phyloP scores from a whole-genome alignment of 2,329 filamentous ascomycete genomes.

The Pseudonectria buxi region DNA sequence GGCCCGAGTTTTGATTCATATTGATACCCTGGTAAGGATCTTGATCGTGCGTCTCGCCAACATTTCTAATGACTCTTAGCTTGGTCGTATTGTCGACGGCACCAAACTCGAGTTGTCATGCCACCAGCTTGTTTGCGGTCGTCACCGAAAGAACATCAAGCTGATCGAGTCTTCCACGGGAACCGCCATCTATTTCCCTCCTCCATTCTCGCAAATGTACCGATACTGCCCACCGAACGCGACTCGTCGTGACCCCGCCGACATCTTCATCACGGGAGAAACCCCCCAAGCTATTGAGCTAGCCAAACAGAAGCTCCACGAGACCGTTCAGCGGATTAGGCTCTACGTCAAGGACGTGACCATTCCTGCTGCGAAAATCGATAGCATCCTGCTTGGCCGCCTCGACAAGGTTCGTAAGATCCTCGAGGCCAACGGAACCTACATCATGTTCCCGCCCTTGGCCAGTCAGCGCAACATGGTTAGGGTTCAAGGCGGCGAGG shows the following conservation, averaged over 20 bases:
- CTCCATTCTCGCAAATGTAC: conserved; percentile 85
- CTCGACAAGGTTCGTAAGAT: conserved; percentile 97
- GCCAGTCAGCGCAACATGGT: conserved; percentile 80
- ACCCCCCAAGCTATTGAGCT: conserved; percentile 74
- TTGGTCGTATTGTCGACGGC: conserved; percentile 67
- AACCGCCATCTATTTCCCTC: conserved; percentile 96
- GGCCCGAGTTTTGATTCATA: conserved; percentile 91
- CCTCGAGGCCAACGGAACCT: conserved; percentile 92
- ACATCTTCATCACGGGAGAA: conserved; percentile 94
- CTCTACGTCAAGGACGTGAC: conserved; percentile 87
- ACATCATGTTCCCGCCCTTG: conserved; percentile 83
- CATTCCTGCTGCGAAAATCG: conserved; percentile 86
- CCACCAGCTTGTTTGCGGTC: conserved; percentile 87
- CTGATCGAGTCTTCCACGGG: conserved; percentile 91
- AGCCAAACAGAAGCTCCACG: conserved; percentile 86
- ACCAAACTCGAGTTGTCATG: conserved; percentile 79
- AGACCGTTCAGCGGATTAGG: conserved; percentile 73
- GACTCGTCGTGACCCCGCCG: conserved; percentile 72
- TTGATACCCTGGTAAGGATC: conserved; percentile 73
- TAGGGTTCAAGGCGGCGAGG: conserved; percentile 86
- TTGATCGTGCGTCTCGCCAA: neutral
- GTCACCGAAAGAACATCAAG: conserved; percentile 96
- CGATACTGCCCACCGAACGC: conserved; percentile 82
- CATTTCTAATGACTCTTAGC: conserved; percentile 35
- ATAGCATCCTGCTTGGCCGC: conserved; percentile 83